Evolutionary conservation across 2,329 filamentous ascomycete genomes (phyloP).

Genomic region (Endocalyx cinctus): DNA sequence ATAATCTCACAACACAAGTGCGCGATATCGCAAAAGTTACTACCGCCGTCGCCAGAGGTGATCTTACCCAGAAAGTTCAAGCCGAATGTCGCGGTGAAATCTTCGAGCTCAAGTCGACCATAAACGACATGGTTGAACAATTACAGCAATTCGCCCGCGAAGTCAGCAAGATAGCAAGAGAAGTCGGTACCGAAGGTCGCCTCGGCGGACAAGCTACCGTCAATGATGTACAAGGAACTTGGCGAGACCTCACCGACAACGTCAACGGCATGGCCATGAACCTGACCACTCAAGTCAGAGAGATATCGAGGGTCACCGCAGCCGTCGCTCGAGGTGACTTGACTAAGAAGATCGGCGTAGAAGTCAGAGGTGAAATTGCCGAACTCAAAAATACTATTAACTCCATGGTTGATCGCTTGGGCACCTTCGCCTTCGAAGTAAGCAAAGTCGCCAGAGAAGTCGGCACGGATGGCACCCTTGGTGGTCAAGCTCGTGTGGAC

Average conservation of each 20-base stretch:
- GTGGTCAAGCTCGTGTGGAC: slow-evolving; percentile 88
- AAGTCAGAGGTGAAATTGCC: slow-evolving; percentile 89
- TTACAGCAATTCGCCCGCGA: slow-evolving; percentile 94
- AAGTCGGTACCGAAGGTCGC: slow-evolving; percentile 93
- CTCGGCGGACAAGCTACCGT: slow-evolving; percentile 93
- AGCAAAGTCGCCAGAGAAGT: slow-evolving; percentile 94
- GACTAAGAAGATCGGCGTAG: slow-evolving; percentile 92
- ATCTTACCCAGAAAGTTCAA: slow-evolving; percentile 94
- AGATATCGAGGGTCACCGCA: slow-evolving; percentile 94
- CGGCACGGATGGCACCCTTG: slow-evolving; percentile 90
- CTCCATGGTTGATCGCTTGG: slow-evolving; percentile 95
- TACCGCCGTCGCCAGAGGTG: slow-evolving; percentile 71
- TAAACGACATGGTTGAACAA: slow-evolving; percentile 99
- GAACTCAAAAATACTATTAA: slow-evolving; percentile 98
- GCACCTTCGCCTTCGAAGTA: slow-evolving; percentile 94
- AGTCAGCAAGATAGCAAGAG: slow-evolving; percentile 91
- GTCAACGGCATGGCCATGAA: slow-evolving; percentile 99
- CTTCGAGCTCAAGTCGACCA: slow-evolving; percentile 91
- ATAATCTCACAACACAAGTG: slow-evolving; percentile 82
- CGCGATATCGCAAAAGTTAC: slow-evolving; percentile 88
- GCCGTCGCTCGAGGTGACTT: slow-evolving; percentile 92
- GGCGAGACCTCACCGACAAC: slow-evolving; percentile 91
- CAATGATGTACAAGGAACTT: slow-evolving; percentile 94
- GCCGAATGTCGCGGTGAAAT: slow-evolving; percentile 90
- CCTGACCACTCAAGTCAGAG: slow-evolving; percentile 92